Evolutionary conservation across 1,284 basidiomycete genomes (phyloP).

Genomic region (Phaffia rhodozyma): DNA sequence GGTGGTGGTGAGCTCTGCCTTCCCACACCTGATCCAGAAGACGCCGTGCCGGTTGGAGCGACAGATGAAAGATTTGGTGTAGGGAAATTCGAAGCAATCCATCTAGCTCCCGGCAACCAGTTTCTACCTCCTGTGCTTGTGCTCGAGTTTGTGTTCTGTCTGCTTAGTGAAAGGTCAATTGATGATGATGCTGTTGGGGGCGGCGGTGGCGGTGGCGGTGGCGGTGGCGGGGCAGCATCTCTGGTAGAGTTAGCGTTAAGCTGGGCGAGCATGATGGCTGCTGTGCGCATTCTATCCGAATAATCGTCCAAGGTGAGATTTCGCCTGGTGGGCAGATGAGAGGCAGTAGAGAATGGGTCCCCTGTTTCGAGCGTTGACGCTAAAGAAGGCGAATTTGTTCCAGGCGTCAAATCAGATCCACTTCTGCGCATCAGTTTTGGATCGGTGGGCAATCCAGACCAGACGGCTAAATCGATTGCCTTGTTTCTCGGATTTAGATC

Average conservation of each 20-base stretch:
- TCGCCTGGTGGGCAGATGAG: slow-evolving; percentile 25
- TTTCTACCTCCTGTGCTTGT: slow-evolving; percentile 32
- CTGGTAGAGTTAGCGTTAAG: slow-evolving; percentile 70
- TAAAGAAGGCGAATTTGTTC: slow-evolving; percentile 24
- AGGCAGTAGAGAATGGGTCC: slow-evolving; percentile 10
- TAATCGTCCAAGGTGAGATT: slow-evolving; percentile 72
- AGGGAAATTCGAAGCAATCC: slow-evolving; percentile 31
- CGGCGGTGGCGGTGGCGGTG: slow-evolving; percentile 25
- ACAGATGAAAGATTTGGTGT: slow-evolving; percentile 2
- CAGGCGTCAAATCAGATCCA: not conserved
- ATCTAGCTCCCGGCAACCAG: slow-evolving; percentile 56
- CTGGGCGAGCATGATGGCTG: slow-evolving; percentile 96
- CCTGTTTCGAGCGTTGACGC: slow-evolving; percentile 1
- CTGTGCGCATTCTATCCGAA: slow-evolving; percentile 94
- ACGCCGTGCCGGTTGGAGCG: not conserved
- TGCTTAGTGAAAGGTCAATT: not conserved
- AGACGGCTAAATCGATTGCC: slow-evolving; percentile 69
- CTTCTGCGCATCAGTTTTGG: not conserved
- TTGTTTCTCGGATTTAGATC: slow-evolving; percentile 74
- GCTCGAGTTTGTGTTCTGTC: no score
- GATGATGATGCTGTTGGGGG: slow-evolving; percentile 13
- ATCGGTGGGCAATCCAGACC: slow-evolving; percentile 45
- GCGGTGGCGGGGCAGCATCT: slow-evolving; percentile 23
- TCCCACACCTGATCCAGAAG: not conserved
- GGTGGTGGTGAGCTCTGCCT: slow-evolving; percentile 5